A percentile compares a stretch with the other conserved stretches of the same genome.
Conservation (phyloP, 768 basidiomycete genomes). For the Pleurotus citrinopileatus region DNA sequence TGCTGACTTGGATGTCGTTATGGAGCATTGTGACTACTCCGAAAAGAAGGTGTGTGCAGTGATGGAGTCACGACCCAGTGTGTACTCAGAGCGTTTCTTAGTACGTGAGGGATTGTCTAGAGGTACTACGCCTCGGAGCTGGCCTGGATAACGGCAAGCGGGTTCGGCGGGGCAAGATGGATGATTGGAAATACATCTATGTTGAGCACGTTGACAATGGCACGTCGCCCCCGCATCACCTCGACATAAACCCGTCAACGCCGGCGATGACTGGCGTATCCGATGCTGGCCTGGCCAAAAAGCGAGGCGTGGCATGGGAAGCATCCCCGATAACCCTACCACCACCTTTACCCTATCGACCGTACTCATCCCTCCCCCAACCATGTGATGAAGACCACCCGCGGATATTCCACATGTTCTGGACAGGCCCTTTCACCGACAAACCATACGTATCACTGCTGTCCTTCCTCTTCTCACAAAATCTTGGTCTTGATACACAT, state of each 20-base stretch:
- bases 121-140: slow-evolving; percentile 87
- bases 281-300: slow-evolving; percentile 54
- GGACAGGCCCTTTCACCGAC: slow-evolving; percentile 98
- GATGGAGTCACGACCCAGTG: neutral
- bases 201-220: slow-evolving; percentile 48
- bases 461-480: slow-evolving; percentile 96
- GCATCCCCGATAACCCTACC: slow-evolving; percentile 43
- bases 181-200: slow-evolving; percentile 89
- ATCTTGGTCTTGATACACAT: slow-evolving; percentile 75
- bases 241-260: slow-evolving; percentile 39
- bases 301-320: slow-evolving; percentile 64
- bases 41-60: slow-evolving; percentile 63
- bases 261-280: slow-evolving; percentile 36
- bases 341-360: slow-evolving; percentile 47
- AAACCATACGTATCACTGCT: slow-evolving; percentile 95
- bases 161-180: slow-evolving; percentile 69
- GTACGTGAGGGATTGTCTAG: slow-evolving; percentile 98
- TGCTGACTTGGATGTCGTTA: slow-evolving; percentile 84
- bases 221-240: slow-evolving; percentile 18
- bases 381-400: slow-evolving; percentile 86
- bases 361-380: slow-evolving; percentile 51
- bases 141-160: slow-evolving; percentile 82
- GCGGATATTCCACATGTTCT: slow-evolving; percentile 97
- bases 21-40: slow-evolving; percentile 93
- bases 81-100: slow-evolving; percentile 27